Conservation (phyloP, 176 grass and related monocot genomes). For the Oryza brachyantha region DNA sequence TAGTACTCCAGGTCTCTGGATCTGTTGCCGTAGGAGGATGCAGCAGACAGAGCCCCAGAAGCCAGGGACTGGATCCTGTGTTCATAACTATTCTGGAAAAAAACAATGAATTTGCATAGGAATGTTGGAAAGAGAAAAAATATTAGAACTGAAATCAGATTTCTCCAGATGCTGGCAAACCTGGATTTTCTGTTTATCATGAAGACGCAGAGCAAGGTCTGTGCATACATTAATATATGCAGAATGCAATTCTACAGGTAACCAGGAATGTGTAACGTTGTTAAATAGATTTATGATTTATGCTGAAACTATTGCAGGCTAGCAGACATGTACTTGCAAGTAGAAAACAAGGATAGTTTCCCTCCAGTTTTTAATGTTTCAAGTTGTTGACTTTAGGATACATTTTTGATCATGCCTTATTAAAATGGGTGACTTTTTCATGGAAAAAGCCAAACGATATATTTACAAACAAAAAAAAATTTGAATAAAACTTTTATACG, state of each 20-base stretch:
- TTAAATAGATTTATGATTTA: constrained; percentile 8
- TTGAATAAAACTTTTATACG: no score
- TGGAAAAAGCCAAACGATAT: no score
- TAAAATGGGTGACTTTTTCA: no score
- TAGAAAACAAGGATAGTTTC: constrained; percentile 23
- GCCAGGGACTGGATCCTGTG: neutral
- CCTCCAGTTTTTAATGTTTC: no score
- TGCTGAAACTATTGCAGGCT: constrained; percentile 8
- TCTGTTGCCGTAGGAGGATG: neutral
- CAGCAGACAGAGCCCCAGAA: neutral
- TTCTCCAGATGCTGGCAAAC: neutral
- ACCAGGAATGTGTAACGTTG: neutral
- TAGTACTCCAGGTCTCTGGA: neutral
- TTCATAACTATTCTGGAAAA: neutral
- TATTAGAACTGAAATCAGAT: neutral
- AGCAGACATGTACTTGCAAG: neutral
- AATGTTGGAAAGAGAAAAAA: neutral
- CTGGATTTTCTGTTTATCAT: neutral
- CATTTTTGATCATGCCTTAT: no score
- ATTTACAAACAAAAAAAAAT: no score
- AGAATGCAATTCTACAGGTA: neutral
- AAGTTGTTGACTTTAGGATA: no score
- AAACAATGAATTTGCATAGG: neutral
- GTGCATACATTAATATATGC: neutral
- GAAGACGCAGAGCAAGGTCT: neutral